These are phyloP conservation scores for Blastomyces parvus DNA, from an alignment of 2,329 filamentous ascomycete genomes.

Conservation along the genomic window DNA sequence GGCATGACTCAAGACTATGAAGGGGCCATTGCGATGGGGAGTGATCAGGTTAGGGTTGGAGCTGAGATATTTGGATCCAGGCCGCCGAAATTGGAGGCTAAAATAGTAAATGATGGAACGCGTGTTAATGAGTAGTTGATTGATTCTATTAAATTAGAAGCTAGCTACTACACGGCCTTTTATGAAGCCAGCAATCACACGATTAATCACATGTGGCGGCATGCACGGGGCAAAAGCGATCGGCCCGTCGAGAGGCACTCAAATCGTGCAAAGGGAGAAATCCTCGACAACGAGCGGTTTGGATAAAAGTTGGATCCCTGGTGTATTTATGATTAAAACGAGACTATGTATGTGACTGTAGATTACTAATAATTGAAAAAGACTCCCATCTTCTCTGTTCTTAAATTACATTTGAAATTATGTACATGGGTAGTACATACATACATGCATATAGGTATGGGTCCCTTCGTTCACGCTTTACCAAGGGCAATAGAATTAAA, in stretches of 20 bases:
- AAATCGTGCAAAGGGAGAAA: too few relatives aligned
- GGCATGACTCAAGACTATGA: slow-evolving; percentile 98
- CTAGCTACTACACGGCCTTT: too few relatives aligned
- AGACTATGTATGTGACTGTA: slow-evolving; percentile 1
- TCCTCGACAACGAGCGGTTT: neutral
- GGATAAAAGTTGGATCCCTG: neutral
- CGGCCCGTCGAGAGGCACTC: too few relatives aligned
- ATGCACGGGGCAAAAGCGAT: too few relatives aligned
- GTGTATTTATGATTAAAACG: slow-evolving; percentile 1
- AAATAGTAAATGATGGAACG: too few relatives aligned
- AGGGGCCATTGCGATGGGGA: slow-evolving; percentile 72
- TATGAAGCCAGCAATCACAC: too few relatives aligned
- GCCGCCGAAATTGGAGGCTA: slow-evolving; percentile 68
- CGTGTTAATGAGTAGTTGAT: too few relatives aligned
- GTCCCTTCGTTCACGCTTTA: neutral
- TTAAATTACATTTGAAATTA: slow-evolving; percentile 4
- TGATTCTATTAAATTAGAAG: too few relatives aligned
- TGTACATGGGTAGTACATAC: slow-evolving; percentile 4
- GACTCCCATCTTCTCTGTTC: neutral
- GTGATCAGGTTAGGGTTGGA: slow-evolving; percentile 80
- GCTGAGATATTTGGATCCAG: slow-evolving; percentile 88
- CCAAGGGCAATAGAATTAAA: neutral
- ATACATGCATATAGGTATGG: slow-evolving; percentile 9
- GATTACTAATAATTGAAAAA: neutral
- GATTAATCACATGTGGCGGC: too few relatives aligned